A percentile compares a stretch with the other conserved stretches of the same genome.
Conservation (phyloP, 495 filamentous ascomycete species). For the Penicillium mononematosum region DNA sequence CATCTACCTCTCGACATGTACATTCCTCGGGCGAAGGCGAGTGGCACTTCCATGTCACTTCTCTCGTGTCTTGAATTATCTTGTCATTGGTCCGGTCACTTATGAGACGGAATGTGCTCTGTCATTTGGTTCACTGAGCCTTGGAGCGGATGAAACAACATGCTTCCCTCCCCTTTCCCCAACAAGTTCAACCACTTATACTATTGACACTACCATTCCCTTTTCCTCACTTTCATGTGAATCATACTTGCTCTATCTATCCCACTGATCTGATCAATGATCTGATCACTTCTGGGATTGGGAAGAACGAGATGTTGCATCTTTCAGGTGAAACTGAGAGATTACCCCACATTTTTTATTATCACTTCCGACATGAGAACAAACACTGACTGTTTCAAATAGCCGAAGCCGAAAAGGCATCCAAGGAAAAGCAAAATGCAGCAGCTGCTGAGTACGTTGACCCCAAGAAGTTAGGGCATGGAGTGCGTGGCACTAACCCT, state of each 20-base stretch:
- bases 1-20: background rate
- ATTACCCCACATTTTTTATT: background rate
- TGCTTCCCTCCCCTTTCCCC: background rate
- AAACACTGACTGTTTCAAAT: background rate
- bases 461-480: slow-evolving; percentile 21
- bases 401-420: background rate
- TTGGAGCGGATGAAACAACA: background rate
- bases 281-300: background rate
- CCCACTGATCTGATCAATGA: background rate
- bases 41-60: background rate
- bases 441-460: slow-evolving; percentile 3
- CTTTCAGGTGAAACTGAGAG: background rate
- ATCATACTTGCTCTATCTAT: background rate
- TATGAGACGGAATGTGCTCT: background rate
- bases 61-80: background rate
- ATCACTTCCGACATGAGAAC: background rate
- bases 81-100: background rate
- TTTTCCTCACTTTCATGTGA: background rate
- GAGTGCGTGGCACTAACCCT: slow-evolving; percentile 27
- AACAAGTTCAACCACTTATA: background rate
- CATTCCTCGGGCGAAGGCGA: background rate
- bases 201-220: background rate
- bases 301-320: background rate
- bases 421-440: background rate
- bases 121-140: background rate